A percentile compares a stretch with the other conserved stretches of the same genome.
Evolutionary conservation across 805 yeast genomes (phyloP).

Genomic region (Isabelozyma heimii): DNA sequence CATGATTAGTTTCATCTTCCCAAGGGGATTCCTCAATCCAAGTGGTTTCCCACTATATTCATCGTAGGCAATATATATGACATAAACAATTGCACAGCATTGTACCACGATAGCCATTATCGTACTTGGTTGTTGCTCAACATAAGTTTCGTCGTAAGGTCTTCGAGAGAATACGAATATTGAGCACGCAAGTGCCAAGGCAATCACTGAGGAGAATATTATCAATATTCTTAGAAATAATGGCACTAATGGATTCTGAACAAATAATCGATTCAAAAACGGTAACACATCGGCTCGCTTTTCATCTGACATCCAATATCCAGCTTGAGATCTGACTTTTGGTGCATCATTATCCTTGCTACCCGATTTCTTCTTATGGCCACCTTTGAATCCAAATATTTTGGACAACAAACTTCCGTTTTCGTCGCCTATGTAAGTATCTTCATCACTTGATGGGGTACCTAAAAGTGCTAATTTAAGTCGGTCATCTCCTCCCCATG

Average conservation of each 20-base stretch:
- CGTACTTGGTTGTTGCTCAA: conserved; percentile 82
- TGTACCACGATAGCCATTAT: conserved; percentile 90
- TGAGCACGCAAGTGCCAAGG: conserved; percentile 69
- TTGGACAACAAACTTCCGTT: conserved; percentile 9
- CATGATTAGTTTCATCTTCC: conserved; percentile 77
- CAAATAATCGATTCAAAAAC: conserved; percentile 52
- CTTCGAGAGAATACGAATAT: conserved; percentile 45
- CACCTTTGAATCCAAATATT: conserved; percentile 4
- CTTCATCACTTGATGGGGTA: conserved; percentile 26
- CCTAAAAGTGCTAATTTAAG: conserved; percentile 52
- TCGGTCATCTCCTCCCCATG: conserved; percentile 74
- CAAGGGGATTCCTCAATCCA: conserved; percentile 82
- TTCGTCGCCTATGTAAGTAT: conserved; percentile 18
- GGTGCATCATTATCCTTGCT: conserved; percentile 27
- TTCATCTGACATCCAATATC: conserved; percentile 66
- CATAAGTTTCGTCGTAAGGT: conserved; percentile 28
- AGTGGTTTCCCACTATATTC: conserved; percentile 91
- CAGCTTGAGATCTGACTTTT: conserved; percentile 53
- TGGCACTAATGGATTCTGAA: conserved; percentile 80
- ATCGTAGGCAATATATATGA: conserved; percentile 80
- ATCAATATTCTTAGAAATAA: conserved; percentile 59
- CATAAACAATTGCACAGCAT: conserved; percentile 70
- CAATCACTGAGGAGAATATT: conserved; percentile 54
- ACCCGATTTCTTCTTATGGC: conserved; percentile 3
- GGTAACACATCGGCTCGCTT: conserved; percentile 66